These are phyloP conservation scores for Heterobasidion parviporum DNA, from an alignment of 1,284 basidiomycete species.

Conservation along the genomic window DNA sequence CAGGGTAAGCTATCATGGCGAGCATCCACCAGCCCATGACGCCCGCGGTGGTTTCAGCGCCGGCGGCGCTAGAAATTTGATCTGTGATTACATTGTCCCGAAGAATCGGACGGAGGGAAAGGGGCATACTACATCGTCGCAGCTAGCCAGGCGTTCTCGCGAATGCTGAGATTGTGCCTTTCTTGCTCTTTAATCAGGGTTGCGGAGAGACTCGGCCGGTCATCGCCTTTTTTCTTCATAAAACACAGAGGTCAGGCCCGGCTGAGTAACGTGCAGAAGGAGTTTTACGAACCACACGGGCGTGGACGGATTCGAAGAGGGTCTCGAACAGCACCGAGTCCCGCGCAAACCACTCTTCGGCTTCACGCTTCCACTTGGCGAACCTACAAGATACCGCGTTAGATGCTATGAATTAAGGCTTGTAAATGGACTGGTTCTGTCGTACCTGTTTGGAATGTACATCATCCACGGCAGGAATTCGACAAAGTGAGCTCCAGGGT, in stretches of 20 bases:
- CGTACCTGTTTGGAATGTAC: slow-evolving; percentile 3
- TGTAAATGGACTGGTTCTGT: not conserved
- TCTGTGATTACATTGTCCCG: not conserved
- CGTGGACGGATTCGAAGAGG: not conserved
- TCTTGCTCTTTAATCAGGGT: not conserved
- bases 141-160: slow-evolving; percentile 4
- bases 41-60: slow-evolving; percentile 7
- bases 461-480: slow-evolving; percentile 4
- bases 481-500: slow-evolving; percentile 2
- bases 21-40: slow-evolving; percentile 8
- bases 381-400: not conserved
- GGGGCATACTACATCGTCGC: slow-evolving; percentile 2
- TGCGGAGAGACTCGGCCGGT: not conserved
- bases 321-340: slow-evolving; percentile 4
- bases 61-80: not conserved
- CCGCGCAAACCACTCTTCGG: slow-evolving; percentile 1
- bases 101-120: not conserved
- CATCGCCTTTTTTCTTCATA: not conserved
- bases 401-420: not conserved
- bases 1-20: slow-evolving; percentile 11
- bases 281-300: not conserved
- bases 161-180: not conserved
- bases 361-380: slow-evolving; percentile 6
- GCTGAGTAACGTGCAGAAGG: not conserved
- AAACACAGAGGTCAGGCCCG: not conserved